A percentile compares a stretch with the other conserved stretches of the same genome.
Conservation (phyloP, 129 eudicot genomes). For the Dittrichia graveolens region DNA sequence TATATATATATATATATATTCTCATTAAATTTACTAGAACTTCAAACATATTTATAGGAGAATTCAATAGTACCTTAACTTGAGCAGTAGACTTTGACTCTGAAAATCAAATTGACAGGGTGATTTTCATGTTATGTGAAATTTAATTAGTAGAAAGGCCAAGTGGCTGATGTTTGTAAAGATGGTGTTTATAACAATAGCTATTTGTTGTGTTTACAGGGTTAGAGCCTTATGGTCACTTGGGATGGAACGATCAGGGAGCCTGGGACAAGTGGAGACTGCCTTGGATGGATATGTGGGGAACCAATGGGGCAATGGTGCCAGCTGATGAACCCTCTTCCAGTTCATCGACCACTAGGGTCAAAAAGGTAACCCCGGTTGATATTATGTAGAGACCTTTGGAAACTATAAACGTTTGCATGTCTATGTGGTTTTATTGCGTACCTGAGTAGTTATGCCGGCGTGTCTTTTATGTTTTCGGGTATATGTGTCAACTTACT, state of each 20-base stretch:
- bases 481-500: neutral
- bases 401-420: neutral
- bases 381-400: constrained; percentile 30
- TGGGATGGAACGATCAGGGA: constrained; percentile 35
- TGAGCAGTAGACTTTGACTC: neutral
- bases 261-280: constrained; percentile 33
- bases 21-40: neutral
- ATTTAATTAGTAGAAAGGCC: neutral
- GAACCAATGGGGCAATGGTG: constrained; percentile 36
- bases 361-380: constrained; percentile 30
- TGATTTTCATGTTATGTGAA: neutral
- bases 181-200: neutral
- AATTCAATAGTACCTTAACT: neutral
- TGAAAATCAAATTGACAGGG: neutral
- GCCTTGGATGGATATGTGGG: constrained; percentile 34
- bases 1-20: neutral
- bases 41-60: neutral
- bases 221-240: constrained; percentile 18
- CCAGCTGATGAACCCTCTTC: constrained; percentile 25
- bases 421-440: neutral
- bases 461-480: neutral
- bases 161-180: neutral
- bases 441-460: neutral
- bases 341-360: constrained; percentile 24
- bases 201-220: constrained; percentile 25